A percentile compares a stretch with the other conserved stretches of the same genome.
phyloP scores from a whole-genome alignment of 352 stramenopile genomes.

The Phytopythium boreale region DNA sequence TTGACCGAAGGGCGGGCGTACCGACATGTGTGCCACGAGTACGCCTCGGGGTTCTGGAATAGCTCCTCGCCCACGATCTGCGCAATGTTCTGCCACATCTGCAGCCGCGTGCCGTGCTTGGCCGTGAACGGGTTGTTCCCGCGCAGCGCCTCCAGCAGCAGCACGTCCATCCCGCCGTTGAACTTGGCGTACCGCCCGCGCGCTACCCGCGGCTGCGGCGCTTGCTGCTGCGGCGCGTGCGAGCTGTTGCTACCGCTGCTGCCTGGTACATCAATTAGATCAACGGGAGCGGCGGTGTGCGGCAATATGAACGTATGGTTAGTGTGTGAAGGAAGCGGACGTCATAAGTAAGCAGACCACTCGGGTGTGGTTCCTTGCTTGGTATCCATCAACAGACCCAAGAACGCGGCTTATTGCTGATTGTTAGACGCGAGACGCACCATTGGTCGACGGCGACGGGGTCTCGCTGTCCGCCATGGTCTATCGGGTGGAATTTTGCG shows the following conservation, averaged over 20 bases:
- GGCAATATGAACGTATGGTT: background rate
- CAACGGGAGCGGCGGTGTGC: background rate
- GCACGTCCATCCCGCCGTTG: constrained; percentile 70
- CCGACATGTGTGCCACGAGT: constrained; percentile 83
- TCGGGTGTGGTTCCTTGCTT: too few species aligned
- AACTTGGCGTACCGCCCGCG: constrained; percentile 82
- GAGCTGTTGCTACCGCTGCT: background rate
- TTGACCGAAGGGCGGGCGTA: constrained; percentile 16
- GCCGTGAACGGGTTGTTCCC: constrained; percentile 75
- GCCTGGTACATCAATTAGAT: background rate
- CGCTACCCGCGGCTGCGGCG: constrained; percentile 27
- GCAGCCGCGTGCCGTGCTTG: constrained; percentile 78
- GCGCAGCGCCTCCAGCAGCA: constrained; percentile 70
- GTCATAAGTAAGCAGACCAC: background rate
- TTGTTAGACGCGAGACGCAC: background rate
- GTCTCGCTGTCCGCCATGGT: constrained; percentile 1
- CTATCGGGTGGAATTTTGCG: background rate
- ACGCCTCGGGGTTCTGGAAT: constrained; percentile 67
- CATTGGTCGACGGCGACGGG: background rate
- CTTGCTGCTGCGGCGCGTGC: background rate
- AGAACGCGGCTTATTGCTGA: too few species aligned
- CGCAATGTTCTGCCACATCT: constrained; percentile 78
- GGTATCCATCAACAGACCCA: too few species aligned
- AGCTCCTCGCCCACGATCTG: constrained; percentile 54
- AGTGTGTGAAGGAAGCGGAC: background rate